A percentile compares a stretch with the other conserved stretches of the same genome.
Evolutionary conservation across 148 eudicot species (phyloP).

Genomic region (Diospyros lotus): DNA sequence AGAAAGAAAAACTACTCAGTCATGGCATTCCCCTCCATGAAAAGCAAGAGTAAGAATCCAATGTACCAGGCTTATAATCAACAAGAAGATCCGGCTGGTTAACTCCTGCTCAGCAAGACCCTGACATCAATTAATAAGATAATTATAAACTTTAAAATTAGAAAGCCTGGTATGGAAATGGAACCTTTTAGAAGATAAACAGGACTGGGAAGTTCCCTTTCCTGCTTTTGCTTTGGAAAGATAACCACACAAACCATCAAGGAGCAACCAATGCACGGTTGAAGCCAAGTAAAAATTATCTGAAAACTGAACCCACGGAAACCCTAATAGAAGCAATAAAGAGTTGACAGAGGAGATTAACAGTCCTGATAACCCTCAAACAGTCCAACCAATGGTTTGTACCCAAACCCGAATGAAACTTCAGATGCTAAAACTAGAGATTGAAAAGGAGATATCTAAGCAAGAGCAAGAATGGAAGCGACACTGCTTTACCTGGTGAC

Average conservation of each 20-base stretch:
- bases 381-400: not conserved
- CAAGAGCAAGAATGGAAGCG: not conserved
- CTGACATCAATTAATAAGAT: not conserved
- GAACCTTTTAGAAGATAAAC: constrained; percentile 14
- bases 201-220: not conserved
- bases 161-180: constrained; percentile 14
- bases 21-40: not conserved
- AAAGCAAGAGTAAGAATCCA: constrained; percentile 13
- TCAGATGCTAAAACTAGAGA: constrained; percentile 1
- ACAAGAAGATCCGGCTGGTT: not conserved
- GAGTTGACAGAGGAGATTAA: not conserved
- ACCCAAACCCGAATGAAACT: not conserved
- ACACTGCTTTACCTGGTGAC: not conserved
- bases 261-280: not conserved
- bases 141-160: not conserved
- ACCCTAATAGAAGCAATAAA: not conserved
- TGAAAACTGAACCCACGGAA: not conserved
- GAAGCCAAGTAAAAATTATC: not conserved
- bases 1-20: constrained; percentile 3
- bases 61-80: constrained; percentile 4
- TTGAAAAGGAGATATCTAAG: not conserved
- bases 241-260: not conserved
- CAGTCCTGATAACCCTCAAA: not conserved
- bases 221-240: not conserved
- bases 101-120: constrained; percentile 7